Percentiles rank a stretch among this genome's conserved stretches.
phyloP scores from a whole-genome alignment of 169 alveolate genomes.

The Cryptosporidium canis region DNA sequence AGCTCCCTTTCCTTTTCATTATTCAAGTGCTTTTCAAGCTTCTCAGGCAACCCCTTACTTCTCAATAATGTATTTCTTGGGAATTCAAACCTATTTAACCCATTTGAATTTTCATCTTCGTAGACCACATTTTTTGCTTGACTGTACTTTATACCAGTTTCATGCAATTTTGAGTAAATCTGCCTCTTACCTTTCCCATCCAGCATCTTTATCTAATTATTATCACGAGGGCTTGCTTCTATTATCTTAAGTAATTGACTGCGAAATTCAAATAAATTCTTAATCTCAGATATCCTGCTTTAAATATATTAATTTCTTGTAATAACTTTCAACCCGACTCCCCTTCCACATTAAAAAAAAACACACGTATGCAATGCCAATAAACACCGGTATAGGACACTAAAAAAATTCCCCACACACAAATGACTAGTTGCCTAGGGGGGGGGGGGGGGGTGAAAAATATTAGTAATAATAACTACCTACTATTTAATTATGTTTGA shows the following conservation, averaged over 20 bases:
- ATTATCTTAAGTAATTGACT: too few relatives aligned
- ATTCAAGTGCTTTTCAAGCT: constrained; percentile 43
- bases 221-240: too few relatives aligned
- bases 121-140: background rate
- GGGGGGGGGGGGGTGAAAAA: too few relatives aligned
- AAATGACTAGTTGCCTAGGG: too few relatives aligned
- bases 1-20: constrained; percentile 58
- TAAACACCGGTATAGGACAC: constrained; percentile 32
- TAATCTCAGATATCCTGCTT: too few relatives aligned
- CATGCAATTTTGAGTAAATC: background rate
- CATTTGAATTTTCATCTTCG: background rate
- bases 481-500: too few relatives aligned
- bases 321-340: background rate
- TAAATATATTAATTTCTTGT: background rate
- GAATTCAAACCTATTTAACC: background rate
- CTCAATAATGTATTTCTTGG: constrained; percentile 4
- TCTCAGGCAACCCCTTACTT: constrained; percentile 50
- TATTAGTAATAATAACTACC: too few relatives aligned
- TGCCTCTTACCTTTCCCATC: background rate
- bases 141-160: background rate
- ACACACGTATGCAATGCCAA: constrained; percentile 21
- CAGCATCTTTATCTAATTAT: background rate
- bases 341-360: constrained; percentile 14
- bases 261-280: too few relatives aligned
- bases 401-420: background rate